Evolutionary conservation across 75 land plant genomes (phyloP), one percentile per base, ranked within the genome.

Genomic region (Pseudotsuga menziesii): DNA sequence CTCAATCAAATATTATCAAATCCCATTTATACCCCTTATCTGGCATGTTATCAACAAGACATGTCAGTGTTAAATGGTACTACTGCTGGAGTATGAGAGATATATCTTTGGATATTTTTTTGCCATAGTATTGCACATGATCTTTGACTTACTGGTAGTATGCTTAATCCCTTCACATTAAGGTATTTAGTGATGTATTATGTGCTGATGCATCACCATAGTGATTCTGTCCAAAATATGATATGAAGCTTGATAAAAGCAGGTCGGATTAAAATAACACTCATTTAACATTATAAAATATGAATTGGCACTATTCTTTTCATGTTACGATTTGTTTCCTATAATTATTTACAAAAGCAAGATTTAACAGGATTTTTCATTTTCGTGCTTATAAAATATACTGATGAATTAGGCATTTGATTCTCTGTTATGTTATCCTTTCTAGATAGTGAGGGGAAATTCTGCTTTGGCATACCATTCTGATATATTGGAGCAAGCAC

Each of bases 401-500:
- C 32, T 29, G 3, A 67, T 67, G 48, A 67, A 19, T 15, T 2
- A 35, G 20, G 17, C 17, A 15, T 67, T 39, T 62, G 32, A 67
- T 39, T 17, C 41, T 27, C 35, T 63, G 5, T 67, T 36, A n/a
- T 57, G 26, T 74, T 29, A 61, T 61, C 5, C 27, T 64, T 39
- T 25, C 32, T 85, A 85, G 87, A 58, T 85, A 20, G 87, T 85
- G 59, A 83, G 87, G 58, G 87, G 87, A 36, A 55, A 76, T 61
- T 52, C 56, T 32, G 35, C 60, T 23, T 44, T 79, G n/a, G 74
- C 74, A 35, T 85, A 74, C 36, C 87, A 85, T 70, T 59, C 72
- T 7, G 85, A 85, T 58, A 80, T 85, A 17, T 62, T 85, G 55
- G 55, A 76, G 23, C 72, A 74, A 17, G 57, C 79, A 16, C 48